Evolutionary conservation across 306 rosid genomes (phyloP).

Genomic region (Ceratonia siliqua): DNA sequence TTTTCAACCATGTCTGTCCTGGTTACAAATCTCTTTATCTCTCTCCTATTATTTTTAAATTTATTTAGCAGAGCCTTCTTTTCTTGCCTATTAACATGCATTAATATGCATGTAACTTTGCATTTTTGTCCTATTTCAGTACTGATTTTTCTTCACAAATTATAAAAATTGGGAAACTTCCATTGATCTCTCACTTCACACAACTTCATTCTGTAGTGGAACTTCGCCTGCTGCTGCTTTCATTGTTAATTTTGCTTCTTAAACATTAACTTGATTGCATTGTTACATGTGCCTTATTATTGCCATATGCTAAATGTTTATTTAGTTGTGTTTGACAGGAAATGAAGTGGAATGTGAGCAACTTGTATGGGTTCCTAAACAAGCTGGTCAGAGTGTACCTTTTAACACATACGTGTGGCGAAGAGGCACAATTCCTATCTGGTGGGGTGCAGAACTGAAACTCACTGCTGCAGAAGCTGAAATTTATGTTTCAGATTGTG

Average conservation of each 20-base stretch:
- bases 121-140: neutral
- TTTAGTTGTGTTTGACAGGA: constrained; percentile 60
- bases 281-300: constrained; percentile 7
- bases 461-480: constrained; percentile 98
- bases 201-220: constrained; percentile 20
- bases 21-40: constrained; percentile 13
- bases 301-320: constrained; percentile 14
- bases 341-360: constrained; percentile 99
- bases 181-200: constrained; percentile 1
- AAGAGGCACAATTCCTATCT: constrained; percentile 97
- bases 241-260: constrained; percentile 11
- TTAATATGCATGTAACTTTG: neutral
- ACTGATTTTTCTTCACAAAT: neutral
- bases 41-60: neutral
- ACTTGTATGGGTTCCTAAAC: constrained; percentile 91
- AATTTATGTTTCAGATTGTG: constrained; percentile 83
- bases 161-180: constrained; percentile 8
- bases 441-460: constrained; percentile 99
- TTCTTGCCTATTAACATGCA: constrained; percentile 4
- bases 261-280: neutral
- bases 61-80: constrained; percentile 5
- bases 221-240: constrained; percentile 23
- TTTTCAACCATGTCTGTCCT: constrained; percentile 5
- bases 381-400: constrained; percentile 84
- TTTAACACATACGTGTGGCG: constrained; percentile 90